Evolutionary conservation across 2,329 filamentous ascomycete species (phyloP).

Genomic region (Leptodontidium sp.): DNA sequence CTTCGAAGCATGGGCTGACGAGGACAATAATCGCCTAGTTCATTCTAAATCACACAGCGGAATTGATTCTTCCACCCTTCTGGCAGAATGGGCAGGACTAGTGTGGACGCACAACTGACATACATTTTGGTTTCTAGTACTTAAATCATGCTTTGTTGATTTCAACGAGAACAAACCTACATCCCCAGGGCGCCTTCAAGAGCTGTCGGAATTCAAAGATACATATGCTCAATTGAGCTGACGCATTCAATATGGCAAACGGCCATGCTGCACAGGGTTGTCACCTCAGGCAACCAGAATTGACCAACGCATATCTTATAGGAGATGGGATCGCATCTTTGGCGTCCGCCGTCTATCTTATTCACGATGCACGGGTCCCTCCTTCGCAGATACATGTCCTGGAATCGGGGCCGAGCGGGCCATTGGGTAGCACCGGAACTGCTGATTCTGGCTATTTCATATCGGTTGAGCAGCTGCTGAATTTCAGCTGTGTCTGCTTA

Average conservation of each 20-base stretch:
- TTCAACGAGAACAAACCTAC: not conserved
- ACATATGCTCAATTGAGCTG: slow-evolving; percentile 5
- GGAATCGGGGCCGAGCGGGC: slow-evolving; percentile 42
- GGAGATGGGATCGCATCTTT: slow-evolving; percentile 47
- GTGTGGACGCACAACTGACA: not conserved
- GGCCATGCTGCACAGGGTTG: not conserved
- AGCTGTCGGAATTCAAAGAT: not conserved
- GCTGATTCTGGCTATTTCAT: slow-evolving; percentile 41
- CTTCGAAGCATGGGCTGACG: not conserved
- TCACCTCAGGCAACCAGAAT: slow-evolving; percentile 32
- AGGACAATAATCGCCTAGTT: not conserved
- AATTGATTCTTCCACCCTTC: slow-evolving; percentile 3
- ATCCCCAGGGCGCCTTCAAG: not conserved
- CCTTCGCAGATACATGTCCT: slow-evolving; percentile 44
- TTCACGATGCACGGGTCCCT: slow-evolving; percentile 45
- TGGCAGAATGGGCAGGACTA: slow-evolving; percentile 2
- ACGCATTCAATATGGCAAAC: slow-evolving; percentile 5
- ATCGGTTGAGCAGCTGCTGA: slow-evolving; percentile 44
- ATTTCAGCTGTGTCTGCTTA: slow-evolving; percentile 45
- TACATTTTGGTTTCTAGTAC: not conserved
- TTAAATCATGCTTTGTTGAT: slow-evolving; percentile 1
- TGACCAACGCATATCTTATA: slow-evolving; percentile 44
- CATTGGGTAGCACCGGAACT: slow-evolving; percentile 38
- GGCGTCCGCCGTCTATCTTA: slow-evolving; percentile 44
- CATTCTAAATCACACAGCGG: not conserved